These are phyloP conservation scores for Podaxis sp. DNA, from an alignment of 768 basidiomycete species.

Conservation along the genomic window DNA sequence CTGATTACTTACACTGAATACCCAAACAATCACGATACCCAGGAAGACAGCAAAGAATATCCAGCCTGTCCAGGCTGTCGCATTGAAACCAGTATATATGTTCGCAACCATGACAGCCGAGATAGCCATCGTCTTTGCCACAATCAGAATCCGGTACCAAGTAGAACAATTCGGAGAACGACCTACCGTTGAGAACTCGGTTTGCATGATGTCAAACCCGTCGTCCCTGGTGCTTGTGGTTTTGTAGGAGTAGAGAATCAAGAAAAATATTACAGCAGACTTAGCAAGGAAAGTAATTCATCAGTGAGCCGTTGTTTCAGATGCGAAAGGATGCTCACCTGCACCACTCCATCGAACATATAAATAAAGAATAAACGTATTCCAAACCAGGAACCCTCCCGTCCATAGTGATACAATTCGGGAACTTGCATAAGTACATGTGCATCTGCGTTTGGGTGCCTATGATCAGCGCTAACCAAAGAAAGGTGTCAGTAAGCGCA, in stretches of 20 bases:
- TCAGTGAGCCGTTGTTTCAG: conserved; percentile 1
- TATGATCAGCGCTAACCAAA: neutral
- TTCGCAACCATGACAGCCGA: conserved; percentile 74
- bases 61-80: conserved; percentile 87
- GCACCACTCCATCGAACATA: conserved; percentile 79
- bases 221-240: conserved; percentile 73
- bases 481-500: conserved; percentile 28
- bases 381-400: conserved; percentile 80
- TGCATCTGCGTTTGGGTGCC: conserved; percentile 47
- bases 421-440: conserved; percentile 87
- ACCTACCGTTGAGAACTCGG: conserved; percentile 84
- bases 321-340: conserved; percentile 46
- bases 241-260: conserved; percentile 75
- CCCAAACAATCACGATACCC: conserved; percentile 76
- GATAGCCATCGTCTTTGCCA: conserved; percentile 73
- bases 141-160: neutral
- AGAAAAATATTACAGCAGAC: conserved; percentile 88
- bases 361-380: conserved; percentile 66
- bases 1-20: conserved; percentile 62
- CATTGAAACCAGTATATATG: conserved; percentile 85
- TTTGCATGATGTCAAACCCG: conserved; percentile 70
- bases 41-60: conserved; percentile 78
- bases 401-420: conserved; percentile 83
- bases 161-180: neutral
- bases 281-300: conserved; percentile 26